Evolutionary conservation across 192 early-diverging fungal genomes (phyloP), one percentile per base, ranked within the genome.

Genomic region (Gaertneriomyces sp.): DNA sequence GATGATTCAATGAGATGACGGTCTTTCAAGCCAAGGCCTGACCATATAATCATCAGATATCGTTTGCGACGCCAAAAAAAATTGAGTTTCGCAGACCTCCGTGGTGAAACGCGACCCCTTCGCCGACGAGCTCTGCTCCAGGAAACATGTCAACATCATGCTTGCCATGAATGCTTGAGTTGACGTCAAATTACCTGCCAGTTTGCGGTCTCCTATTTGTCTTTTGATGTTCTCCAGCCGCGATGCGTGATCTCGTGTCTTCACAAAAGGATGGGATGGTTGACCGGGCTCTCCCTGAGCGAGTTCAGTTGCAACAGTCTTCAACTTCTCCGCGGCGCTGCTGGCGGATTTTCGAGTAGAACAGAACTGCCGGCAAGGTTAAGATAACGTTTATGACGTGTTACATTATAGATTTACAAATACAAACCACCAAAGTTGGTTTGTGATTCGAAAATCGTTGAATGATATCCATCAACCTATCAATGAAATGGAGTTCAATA

Each of bases 71-170:
- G 9, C 73, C 3, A 33, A 12, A 8, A n/a, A 11, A 10, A 7
- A 11, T 68, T 44, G 60, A 50, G 45, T 42, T 45, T 33, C 38
- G 17, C 58, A 46, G 14, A 79, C 88, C 83, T 20, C 85, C 87
- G 54, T 91, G 85, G 51, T 91, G 90, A 45, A 79, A 87, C 2
- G 81, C 90, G 54, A 91, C 63, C 0, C 88, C 88, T 8, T 81
- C 63, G 4, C 71, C 57, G 7, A 89, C 72, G 4, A 79, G 73
- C 7, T 82, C 87, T 85, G 66, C 8, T 11, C 7, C 25, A 47
- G 5, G 12, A 42, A 46, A 49, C 52, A 14, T 40, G 20, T 42
- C 12, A 60, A 17, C n/a, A 33, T n/a, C 40, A 16, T 33, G 11
- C 7, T 9, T 16, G 43, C 42, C 25, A 14, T 12, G 40, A 66